Evolutionary conservation across 2,329 filamentous ascomycete genomes (phyloP), one percentile per base, ranked within the genome.

Genomic region (Fusarium humuli): DNA sequence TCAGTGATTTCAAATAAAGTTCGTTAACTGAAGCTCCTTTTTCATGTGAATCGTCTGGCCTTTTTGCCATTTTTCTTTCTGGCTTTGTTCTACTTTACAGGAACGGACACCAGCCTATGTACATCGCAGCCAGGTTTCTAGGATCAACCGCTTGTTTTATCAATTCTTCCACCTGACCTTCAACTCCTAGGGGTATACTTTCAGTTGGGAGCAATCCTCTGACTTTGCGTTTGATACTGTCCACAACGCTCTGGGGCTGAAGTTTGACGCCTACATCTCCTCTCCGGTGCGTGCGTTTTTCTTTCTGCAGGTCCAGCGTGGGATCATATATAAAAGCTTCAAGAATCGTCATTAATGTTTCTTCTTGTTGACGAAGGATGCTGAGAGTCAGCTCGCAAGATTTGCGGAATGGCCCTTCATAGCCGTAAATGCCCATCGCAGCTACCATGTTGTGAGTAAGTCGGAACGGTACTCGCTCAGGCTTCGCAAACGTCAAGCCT

Each of bases 371-470:
- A 3, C 96, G 88, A 12, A 98, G 85, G 29, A 98, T 90, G 45
- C 88, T 86, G 65, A 98, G 86, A 13, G 94, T 97, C 66, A 98
- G 86, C 81, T 99, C 97, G 65, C 92, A 95, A 50, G 93, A 95
- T 75, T 93, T 92, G 44, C 94, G 88, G 81, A 98, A 99, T 0
- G 96, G 94, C 0, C 96, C 93, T 79, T 98, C 96, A 78, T 96
- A 94, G 65, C 94, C 94, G 77, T 97, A 95, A 23, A 97, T 91
- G 7, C 96, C 96, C 90, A 99, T 98, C 13, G 96, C 97, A 70
- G 97, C 93, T 37, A 97, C 89, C 95, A 99, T 98, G 81, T 99
- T 99, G 85, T 98, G 95, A 6, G 96, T 99, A 44, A 99, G 86
- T 18, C 97, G 92, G 85, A 99, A 99, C 3, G 96, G 97, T 2